Percentiles rank a stretch among this genome's conserved stretches.
phyloP scores from a whole-genome alignment of 805 yeast genomes.

The Wickerhamomyces silvicola region DNA sequence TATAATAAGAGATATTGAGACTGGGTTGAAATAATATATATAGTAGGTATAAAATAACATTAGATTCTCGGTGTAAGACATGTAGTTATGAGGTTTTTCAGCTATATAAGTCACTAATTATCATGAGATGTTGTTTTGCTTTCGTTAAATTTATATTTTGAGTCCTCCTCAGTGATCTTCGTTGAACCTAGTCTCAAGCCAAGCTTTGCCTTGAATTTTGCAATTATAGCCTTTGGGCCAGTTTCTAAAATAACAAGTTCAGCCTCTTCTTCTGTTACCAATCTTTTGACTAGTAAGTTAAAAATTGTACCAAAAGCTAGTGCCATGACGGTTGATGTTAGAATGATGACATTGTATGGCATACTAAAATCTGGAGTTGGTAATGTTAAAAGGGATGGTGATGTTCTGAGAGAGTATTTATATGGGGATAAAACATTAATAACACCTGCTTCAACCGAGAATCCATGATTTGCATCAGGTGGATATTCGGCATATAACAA shows the following conservation, averaged over 20 bases:
- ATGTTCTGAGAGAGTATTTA: constrained; percentile 59
- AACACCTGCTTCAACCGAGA: constrained; percentile 88
- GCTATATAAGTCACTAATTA: background rate
- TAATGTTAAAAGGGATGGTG: constrained; percentile 77
- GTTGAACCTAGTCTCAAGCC: no score
- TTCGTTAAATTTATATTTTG: no score
- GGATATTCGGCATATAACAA: constrained; percentile 87
- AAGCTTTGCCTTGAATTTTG: constrained; percentile 1
- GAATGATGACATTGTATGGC: constrained; percentile 96
- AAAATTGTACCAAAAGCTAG: constrained; percentile 82
- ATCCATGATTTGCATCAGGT: constrained; percentile 99
- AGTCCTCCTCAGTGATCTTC: no score
- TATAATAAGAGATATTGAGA: constrained; percentile 31
- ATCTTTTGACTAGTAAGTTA: constrained; percentile 67
- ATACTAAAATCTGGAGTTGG: constrained; percentile 98
- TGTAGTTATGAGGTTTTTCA: background rate
- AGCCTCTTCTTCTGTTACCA: constrained; percentile 66
- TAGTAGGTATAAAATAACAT: background rate
- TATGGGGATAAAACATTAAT: constrained; percentile 45
- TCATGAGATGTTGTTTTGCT: background rate
- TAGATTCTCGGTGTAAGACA: background rate
- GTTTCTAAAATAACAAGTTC: constrained; percentile 13
- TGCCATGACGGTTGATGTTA: constrained; percentile 91
- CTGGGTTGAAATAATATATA: constrained; percentile 16
- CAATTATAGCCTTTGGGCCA: constrained; percentile 10